Base-by-base conservation (phyloP, 2,329 filamentous ascomycete species). In the Arthrobotrys iridis region DNA sequence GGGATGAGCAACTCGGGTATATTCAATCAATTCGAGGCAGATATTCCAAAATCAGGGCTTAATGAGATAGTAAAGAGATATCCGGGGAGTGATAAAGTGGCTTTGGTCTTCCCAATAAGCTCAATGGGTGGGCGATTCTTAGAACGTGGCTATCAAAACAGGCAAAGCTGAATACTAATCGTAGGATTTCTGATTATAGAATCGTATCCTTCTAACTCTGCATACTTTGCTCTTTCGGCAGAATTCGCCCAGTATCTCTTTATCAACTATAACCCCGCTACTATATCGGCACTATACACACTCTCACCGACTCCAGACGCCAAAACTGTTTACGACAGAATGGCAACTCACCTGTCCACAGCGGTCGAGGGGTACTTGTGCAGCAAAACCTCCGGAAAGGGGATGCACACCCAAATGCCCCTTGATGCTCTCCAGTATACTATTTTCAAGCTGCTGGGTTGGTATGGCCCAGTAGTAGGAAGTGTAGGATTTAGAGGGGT, bases 211-310 rank as follows among this genome's bases (percentile, higher is more conserved):
- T 48, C 40, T 3, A 72, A 18, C 7, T 18, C 20, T 6, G 50
- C 43, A 18, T 60, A 33, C 1, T 50, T 74, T n/a, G 50, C 60
- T 3, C 68, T 74, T 40, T 20, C 52, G 1, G 37, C 57, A 2
- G 62, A 57, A 18, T 74, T 74, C 22, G 52, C 60, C 22, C 52
- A 66, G n/a, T 66, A 74, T 30, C 68, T 74, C n/a, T 58, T 74
- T 18, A 48, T 60, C 11, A 20, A 74, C 18, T 26, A 66, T 11
- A 26, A 62, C 10, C 68, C 68, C 18, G 11, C 43, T 6, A 41
- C 55, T 0, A 66, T 74, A 30, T 60, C 68, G 2, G 33, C 68
- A 3, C 52, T 74, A 1, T 74, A 60, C 43, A 45, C 60, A 0
- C 43, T 62, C 8, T 37, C 40, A 1, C 55, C 60, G 6, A 59